phyloP scores from a whole-genome alignment of 805 yeast genomes.

The Maudiozyma bulderi region DNA sequence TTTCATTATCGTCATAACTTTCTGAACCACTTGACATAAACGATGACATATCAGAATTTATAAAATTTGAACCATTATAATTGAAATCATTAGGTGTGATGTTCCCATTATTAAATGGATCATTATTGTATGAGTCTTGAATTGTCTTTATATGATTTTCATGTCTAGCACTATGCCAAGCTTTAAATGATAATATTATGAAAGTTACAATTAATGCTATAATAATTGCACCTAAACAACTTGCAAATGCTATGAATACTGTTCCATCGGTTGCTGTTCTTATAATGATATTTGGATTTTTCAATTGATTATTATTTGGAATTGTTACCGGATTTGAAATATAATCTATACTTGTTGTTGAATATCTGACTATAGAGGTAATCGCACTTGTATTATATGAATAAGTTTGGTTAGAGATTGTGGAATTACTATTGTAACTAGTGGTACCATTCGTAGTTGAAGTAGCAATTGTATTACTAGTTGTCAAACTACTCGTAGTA shows the following conservation, averaged over 20 bases:
- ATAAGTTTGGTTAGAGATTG: not conserved
- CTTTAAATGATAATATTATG: conserved; percentile 16
- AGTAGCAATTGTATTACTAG: not conserved
- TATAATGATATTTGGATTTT: conserved; percentile 1
- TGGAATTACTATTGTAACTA: not conserved
- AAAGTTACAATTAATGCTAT: conserved; percentile 18
- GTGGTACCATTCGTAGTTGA: not conserved
- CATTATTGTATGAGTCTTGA: conserved; percentile 13
- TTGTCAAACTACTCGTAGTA: not conserved
- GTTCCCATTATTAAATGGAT: conserved; percentile 10
- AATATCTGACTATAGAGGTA: not conserved
- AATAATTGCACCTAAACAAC: conserved; percentile 48
- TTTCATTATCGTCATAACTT: conserved; percentile 16
- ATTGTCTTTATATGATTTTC: conserved; percentile 17
- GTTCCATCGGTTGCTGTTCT: conserved; percentile 46
- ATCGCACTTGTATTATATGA: not conserved
- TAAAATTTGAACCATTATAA: not conserved
- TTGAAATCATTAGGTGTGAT: not conserved
- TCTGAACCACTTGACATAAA: conserved; percentile 17
- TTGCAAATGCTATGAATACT: conserved; percentile 70
- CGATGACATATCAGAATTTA: not conserved
- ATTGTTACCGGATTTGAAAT: conserved; percentile 1
- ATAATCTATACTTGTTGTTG: not conserved
- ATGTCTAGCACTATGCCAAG: conserved; percentile 21
- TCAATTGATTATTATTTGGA: not conserved